Base-by-base conservation (phyloP, 257 asterid genomes). In the Solanum microdontum region DNA sequence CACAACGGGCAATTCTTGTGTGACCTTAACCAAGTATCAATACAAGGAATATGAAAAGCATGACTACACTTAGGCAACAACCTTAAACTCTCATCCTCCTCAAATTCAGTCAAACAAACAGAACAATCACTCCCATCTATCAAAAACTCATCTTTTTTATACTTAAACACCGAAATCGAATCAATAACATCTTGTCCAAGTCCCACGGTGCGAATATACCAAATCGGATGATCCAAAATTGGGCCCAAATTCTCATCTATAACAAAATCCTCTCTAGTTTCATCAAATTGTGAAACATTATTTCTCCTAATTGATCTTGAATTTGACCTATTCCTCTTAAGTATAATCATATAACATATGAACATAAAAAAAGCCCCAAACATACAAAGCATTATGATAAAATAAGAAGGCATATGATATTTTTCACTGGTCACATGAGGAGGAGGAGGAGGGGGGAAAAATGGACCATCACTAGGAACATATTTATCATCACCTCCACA, bases 41-140 rank as follows among this genome's bases (percentile, higher is more conserved):
- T 93, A 84, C 99, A 96, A 33, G 66, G 51, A 12, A 90, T 58
- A 76, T 96, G 99, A 89, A 96, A 96, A 82, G 98, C 97, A 69
- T 96, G 99, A 88, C 93, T 92, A 83, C 99, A 96, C 64, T 95
- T 96, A 1, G 98, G 98, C 91, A 96, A 80, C 75, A 95, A 92
- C 89, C 98, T 87, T n/a, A 95, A 92, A 7, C n/a, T 86, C 87
- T 95, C 99, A 48, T 90, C 90, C 43, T 94, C 97, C 87, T 89
- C 87, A 89, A 96, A 96, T 37, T 96, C 98, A 85, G 84, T 93
- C 88, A 96, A 87, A 43, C 99, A 96, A 79, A 96, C 93, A 21
- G 98, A 88, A 55, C 99, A 96, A 84, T 96, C 98, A 68, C 77
- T 58, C 6, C 94, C 94, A 40, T 93, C 96, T 64, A 90, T 89